A percentile compares a stretch with the other conserved stretches of the same genome.
Conservation (phyloP, 192 early-diverging fungal genomes). For the Dimargaris verticillata region DNA sequence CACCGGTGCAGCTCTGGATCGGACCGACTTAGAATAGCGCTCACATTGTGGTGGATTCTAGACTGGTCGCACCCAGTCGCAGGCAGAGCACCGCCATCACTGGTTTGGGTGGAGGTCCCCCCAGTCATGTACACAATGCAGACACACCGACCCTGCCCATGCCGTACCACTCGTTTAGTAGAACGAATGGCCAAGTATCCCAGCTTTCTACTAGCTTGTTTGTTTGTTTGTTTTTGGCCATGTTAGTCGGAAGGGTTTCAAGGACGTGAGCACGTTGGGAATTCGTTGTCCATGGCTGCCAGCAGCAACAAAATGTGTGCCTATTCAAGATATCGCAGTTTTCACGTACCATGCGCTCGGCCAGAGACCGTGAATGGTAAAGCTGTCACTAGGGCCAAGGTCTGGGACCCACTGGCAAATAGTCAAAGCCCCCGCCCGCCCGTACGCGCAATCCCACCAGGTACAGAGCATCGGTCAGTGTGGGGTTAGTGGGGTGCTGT, state of each 20-base stretch:
- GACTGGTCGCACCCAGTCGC: conserved; percentile 3
- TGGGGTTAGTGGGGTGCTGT: background rate
- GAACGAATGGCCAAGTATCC: background rate
- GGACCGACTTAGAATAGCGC: conserved; percentile 6
- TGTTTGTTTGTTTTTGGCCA: background rate
- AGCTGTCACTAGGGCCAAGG: conserved; percentile 20
- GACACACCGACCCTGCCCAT: background rate
- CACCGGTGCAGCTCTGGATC: conserved; percentile 16
- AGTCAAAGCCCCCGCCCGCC: background rate
- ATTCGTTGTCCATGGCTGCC: background rate
- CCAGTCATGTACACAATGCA: background rate
- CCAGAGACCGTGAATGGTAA: conserved; percentile 28
- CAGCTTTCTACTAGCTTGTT: background rate
- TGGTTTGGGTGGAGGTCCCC: background rate
- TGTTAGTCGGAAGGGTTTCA: background rate
- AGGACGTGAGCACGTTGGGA: background rate
- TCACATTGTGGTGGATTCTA: conserved; percentile 1
- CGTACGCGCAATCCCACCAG: background rate
- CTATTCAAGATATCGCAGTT: no score
- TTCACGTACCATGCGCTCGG: conserved; percentile 22
- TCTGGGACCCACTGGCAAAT: conserved; percentile 14
- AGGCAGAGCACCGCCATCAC: background rate
- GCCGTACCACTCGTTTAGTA: background rate
- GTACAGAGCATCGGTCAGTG: background rate
- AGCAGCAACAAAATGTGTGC: no score